A percentile compares a stretch with the other conserved stretches of the same genome.
These are phyloP conservation scores for Coemansia sp. DNA, from an alignment of 192 early-diverging fungal genomes.

Conservation along the genomic window DNA sequence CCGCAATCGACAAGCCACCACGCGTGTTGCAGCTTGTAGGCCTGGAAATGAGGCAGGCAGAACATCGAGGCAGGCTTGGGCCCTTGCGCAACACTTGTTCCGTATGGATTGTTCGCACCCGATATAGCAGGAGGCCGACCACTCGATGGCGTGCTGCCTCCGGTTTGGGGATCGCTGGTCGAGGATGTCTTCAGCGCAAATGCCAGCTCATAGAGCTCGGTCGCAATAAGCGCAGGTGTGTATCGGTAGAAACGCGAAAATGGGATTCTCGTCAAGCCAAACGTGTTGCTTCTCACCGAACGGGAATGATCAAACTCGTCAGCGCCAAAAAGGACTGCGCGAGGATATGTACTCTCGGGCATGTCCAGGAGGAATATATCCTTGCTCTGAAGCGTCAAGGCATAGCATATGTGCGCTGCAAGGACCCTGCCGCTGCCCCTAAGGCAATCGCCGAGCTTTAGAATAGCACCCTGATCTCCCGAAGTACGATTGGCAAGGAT, in stretches of 20 bases:
- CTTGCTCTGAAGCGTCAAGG: constrained; percentile 60
- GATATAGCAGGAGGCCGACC: background rate
- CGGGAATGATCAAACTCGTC: constrained; percentile 39
- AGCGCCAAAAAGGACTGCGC: constrained; percentile 71
- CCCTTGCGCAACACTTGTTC: constrained; percentile 2
- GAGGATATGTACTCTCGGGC: constrained; percentile 61
- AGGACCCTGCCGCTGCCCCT: constrained; percentile 54
- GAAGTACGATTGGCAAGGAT: constrained; percentile 85
- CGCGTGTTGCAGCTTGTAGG: constrained; percentile 84
- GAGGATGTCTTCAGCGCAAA: constrained; percentile 56
- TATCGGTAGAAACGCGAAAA: constrained; percentile 60
- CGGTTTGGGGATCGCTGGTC: constrained; percentile 38
- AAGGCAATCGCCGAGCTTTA: constrained; percentile 79
- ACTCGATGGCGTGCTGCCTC: background rate
- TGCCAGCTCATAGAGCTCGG: constrained; percentile 85
- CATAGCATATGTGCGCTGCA: constrained; percentile 83
- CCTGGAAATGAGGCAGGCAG: constrained; percentile 85
- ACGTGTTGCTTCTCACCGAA: constrained; percentile 3
- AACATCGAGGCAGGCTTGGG: constrained; percentile 13
- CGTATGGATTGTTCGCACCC: background rate
- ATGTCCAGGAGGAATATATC: constrained; percentile 66
- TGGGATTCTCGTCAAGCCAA: background rate
- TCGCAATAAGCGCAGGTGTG: constrained; percentile 66
- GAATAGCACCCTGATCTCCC: constrained; percentile 69
- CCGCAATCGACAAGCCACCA: constrained; percentile 84